Evolutionary conservation across 352 stramenopile genomes (phyloP).

Genomic region (Globisporangium polare): DNA sequence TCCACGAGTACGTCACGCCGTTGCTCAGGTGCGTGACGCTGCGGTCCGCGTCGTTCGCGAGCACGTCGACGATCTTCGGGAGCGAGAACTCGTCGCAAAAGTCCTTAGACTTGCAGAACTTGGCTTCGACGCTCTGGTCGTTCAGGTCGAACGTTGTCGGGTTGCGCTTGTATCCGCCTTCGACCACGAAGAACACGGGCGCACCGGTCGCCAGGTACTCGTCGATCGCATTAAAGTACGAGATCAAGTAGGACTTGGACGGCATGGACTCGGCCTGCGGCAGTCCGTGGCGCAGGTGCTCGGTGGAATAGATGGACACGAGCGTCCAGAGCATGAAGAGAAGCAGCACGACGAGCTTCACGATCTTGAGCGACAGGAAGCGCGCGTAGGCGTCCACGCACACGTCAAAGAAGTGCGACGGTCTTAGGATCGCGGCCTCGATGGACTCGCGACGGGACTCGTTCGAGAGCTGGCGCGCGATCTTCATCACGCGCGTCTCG

Average conservation of each 20-base stretch:
- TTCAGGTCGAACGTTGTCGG: slow-evolving; percentile 30
- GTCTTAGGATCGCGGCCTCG: slow-evolving; percentile 14
- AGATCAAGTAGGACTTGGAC: slow-evolving; percentile 51
- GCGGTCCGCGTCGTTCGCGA: slow-evolving; percentile 29
- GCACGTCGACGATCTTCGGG: slow-evolving; percentile 49
- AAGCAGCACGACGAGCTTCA: slow-evolving; percentile 57
- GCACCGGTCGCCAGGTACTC: slow-evolving; percentile 40
- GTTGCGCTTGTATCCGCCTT: slow-evolving; percentile 55
- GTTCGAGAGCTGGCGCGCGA: slow-evolving; percentile 13
- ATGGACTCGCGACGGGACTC: slow-evolving; percentile 11
- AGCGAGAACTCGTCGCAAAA: slow-evolving; percentile 56
- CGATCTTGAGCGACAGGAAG: slow-evolving; percentile 34
- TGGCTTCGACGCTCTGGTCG: slow-evolving; percentile 27
- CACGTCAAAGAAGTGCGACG: slow-evolving; percentile 33
- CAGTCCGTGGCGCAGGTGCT: slow-evolving; percentile 52
- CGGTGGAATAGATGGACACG: slow-evolving; percentile 46
- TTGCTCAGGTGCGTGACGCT: slow-evolving; percentile 46
- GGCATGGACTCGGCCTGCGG: slow-evolving; percentile 49
- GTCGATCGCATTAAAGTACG: slow-evolving; percentile 48
- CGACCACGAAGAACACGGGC: slow-evolving; percentile 68
- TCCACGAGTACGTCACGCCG: slow-evolving; percentile 55
- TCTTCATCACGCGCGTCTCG: background rate
- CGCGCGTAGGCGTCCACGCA: slow-evolving; percentile 37
- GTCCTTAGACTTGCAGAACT: slow-evolving; percentile 59
- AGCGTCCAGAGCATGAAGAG: slow-evolving; percentile 44